Conservation (phyloP, 75 land plant genomes). For the Ceratopteris richardii region DNA sequence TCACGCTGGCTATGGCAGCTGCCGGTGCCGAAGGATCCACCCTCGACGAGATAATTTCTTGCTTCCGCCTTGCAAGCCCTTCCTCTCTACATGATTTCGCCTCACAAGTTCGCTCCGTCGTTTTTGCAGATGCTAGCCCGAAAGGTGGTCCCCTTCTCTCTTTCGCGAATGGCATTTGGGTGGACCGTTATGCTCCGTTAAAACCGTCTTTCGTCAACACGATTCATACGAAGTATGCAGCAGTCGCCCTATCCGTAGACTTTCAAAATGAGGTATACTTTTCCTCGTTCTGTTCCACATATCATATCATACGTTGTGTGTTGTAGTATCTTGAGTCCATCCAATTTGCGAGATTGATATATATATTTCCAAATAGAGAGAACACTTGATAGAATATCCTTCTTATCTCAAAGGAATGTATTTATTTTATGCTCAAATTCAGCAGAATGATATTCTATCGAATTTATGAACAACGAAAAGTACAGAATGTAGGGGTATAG, state of each 20-base stretch:
- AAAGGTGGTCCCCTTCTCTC: constrained; percentile 54
- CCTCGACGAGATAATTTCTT: constrained; percentile 46
- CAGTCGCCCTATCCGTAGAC: constrained; percentile 47
- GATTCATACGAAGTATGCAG: constrained; percentile 43
- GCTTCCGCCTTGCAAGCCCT: constrained; percentile 32
- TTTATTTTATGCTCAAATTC: too few species aligned
- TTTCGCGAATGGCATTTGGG: constrained; percentile 67
- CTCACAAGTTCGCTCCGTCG: constrained; percentile 37
- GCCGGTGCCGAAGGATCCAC: constrained; percentile 70
- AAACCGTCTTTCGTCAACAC: constrained; percentile 42
- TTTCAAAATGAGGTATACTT: constrained; percentile 53
- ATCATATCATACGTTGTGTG: too few species aligned
- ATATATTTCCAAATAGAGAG: too few species aligned
- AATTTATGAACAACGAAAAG: too few species aligned
- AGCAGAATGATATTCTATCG: too few species aligned
- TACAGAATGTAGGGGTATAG: too few species aligned
- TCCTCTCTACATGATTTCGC: constrained; percentile 35
- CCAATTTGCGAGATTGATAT: too few species aligned
- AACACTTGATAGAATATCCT: too few species aligned
- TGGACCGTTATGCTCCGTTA: constrained; percentile 38
- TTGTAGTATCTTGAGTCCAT: too few species aligned
- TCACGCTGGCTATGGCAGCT: constrained; percentile 48
- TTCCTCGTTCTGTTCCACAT: not conserved
- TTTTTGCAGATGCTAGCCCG: constrained; percentile 51
- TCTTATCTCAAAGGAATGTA: too few species aligned